Evolutionary conservation across 2,329 filamentous ascomycete genomes (phyloP).

Genomic region (Penicillium sp.): DNA sequence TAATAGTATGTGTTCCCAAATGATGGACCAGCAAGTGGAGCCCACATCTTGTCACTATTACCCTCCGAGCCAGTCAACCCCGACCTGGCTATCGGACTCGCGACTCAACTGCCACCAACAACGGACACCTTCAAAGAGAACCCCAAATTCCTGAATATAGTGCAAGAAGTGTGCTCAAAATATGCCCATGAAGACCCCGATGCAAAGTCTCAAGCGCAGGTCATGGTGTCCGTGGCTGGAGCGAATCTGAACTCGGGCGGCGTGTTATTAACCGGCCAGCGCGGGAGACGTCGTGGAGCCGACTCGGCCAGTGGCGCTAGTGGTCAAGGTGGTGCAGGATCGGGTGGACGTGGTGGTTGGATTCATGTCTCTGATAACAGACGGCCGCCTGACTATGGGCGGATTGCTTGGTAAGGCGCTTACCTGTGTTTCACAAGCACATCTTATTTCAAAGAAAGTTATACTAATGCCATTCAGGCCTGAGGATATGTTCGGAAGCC

Average conservation of each 20-base stretch:
- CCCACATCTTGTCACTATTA: constrained; percentile 57
- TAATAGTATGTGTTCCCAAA: constrained; percentile 53
- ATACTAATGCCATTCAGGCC: constrained; percentile 42
- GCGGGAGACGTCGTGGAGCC: constrained; percentile 37
- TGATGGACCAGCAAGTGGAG: constrained; percentile 37
- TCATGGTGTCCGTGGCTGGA: constrained; percentile 60
- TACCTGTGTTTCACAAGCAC: too few species aligned
- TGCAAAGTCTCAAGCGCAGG: constrained; percentile 58
- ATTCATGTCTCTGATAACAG: constrained; percentile 63
- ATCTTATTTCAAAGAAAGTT: constrained; percentile 2
- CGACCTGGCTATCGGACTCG: constrained; percentile 56
- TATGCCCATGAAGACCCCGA: constrained; percentile 58
- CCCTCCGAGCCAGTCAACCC: constrained; percentile 54
- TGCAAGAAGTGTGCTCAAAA: constrained; percentile 56
- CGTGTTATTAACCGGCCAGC: constrained; percentile 45
- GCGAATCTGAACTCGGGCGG: constrained; percentile 55
- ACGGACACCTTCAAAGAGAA: constrained; percentile 59
- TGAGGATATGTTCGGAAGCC: constrained; percentile 65
- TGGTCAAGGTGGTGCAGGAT: constrained; percentile 59
- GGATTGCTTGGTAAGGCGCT: constrained; percentile 57
- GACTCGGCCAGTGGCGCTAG: constrained; percentile 58
- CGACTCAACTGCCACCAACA: constrained; percentile 56
- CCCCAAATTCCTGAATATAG: constrained; percentile 54
- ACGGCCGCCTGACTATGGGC: constrained; percentile 61
- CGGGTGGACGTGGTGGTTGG: constrained; percentile 59